Base-by-base conservation (phyloP, 1,284 basidiomycete species). In the Marasmius fiardii region DNA sequence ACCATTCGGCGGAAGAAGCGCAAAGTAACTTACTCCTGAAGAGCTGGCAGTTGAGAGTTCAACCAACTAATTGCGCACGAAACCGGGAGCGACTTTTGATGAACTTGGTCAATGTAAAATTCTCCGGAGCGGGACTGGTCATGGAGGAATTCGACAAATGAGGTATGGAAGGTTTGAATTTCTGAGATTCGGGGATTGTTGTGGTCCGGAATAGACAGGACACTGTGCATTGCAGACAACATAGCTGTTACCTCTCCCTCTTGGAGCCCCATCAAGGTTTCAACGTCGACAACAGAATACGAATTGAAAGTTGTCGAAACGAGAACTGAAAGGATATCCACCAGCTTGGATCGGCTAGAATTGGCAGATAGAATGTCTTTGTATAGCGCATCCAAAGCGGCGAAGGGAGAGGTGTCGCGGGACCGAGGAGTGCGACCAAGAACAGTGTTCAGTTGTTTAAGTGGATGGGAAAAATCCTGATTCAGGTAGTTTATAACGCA, bases 401-500 rank as follows among this genome's bases (percentile, higher is more conserved):
- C 59, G 51, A 64, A 68, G 20, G 52, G 52, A 5, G n/a, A 65
- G 43, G 12, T 35, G 28, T 18, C 43, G 34, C 26, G 4, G 18
- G 12, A 54, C 43, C 26, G 47, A 31, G 33, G 43, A 41, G 0
- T n/a, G 49, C 26, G 11, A 54, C 64, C 41, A 3, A 65, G 51
- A 2, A 66, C 57, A 3, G 59, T 60, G 5, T 68, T 61, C 18
- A 69, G 58, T 14, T 61, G 59, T 26, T 65, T 62, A 2, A 58
- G 58, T 0, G 67, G 67, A 34, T 60, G 24, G 51, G 61, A 59
- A 47, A 62, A 54, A 0, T 61, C 53, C 12, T 62, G 61, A 31
- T 62, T 62, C 28, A 69, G 57, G 43, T 63, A 69, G 47, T 61
- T 63, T 14, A 69, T 59, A 4, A 68, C 64, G 1, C 64, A 64